Evolutionary conservation across 129 eudicot species (phyloP), one percentile per base, ranked within the genome.

Genomic region (Silybum marianum): DNA sequence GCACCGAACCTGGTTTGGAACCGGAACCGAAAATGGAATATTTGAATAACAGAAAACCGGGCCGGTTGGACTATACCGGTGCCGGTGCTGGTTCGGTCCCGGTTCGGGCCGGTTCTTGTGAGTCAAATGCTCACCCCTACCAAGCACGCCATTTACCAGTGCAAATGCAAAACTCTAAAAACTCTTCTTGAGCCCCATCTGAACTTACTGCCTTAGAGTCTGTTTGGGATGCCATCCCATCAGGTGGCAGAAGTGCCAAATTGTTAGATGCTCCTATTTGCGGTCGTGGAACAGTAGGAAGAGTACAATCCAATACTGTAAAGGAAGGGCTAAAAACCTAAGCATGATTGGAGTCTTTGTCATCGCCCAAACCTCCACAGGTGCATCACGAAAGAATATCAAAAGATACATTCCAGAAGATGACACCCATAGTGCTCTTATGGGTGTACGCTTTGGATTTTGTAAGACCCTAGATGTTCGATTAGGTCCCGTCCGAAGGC

Each of bases 341-440:
- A 95, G 88, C 99, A 95, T 87, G 63, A 93, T 83, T 65, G 99
- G 99, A 69, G 91, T 91, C 91, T 95, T 95, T 22, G 99, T 95
- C 99, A 95, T 95, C 40, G 97, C 98, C 99, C 99, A 95, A 69
- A 95, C 99, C 87, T 95, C 99, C 25, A 95, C 97, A 78, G 99
- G 99, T 24, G 99, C 97, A 90, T 95, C 99, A 7, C 98, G 95
- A 79, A 95, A 95, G 82, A 95, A 73, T 62, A 95, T 93, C 71
- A 95, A 82, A 65, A 95, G 90, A 83, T 95, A 95, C 99, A 98
- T 95, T 87, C 99, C 98, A 44, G 99, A 95, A 67, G 99, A 90
- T 73, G 99, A 95, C 88, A 98, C 92, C 86, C 99, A 83, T 46
- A 95, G 72, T 80, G 99, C 99, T 88, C 99, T 88, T 82, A 95